A percentile compares a stretch with the other conserved stretches of the same genome.
These are phyloP conservation scores for Thelephora aurantiotincta DNA, from an alignment of 768 basidiomycete species.

Conservation along the genomic window DNA sequence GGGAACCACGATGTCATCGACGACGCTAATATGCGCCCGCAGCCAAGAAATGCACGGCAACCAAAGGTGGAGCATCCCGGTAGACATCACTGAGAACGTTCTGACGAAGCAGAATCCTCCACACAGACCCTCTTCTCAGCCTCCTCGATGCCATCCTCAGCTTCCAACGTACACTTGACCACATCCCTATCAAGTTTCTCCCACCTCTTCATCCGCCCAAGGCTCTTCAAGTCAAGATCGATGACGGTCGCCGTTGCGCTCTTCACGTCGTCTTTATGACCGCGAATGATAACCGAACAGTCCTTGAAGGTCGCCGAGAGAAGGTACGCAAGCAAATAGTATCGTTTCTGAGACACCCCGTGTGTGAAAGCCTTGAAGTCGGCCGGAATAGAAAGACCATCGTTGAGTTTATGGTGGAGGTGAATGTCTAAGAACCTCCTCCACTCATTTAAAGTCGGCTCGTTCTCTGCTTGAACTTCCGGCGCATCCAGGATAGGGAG, in stretches of 20 bases:
- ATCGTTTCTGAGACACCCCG: constrained; percentile 30
- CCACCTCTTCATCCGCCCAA: constrained; percentile 57
- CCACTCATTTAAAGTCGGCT: constrained; percentile 58
- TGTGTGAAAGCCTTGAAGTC: too few species aligned
- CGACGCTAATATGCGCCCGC: too few species aligned
- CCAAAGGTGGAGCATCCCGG: too few species aligned
- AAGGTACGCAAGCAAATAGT: constrained; percentile 61
- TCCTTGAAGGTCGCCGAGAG: constrained; percentile 95
- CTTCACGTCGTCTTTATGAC: background rate
- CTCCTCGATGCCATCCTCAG: too few species aligned
- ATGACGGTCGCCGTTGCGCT: constrained; percentile 44
- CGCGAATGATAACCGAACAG: constrained; percentile 60
- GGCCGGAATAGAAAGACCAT: too few species aligned
- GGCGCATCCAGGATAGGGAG: background rate
- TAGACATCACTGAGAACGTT: too few species aligned
- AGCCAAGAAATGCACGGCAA: too few species aligned
- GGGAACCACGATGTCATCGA: too few species aligned
- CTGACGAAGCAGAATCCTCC: too few species aligned
- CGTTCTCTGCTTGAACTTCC: constrained; percentile 4
- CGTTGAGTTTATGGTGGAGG: constrained; percentile 23
- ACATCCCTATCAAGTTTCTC: constrained; percentile 59
- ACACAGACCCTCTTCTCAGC: too few species aligned
- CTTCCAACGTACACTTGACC: constrained; percentile 14
- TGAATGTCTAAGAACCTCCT: constrained; percentile 35
- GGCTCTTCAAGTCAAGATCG: constrained; percentile 75